Evolutionary conservation across 805 yeast genomes (phyloP), one percentile per base, ranked within the genome.

Genomic region (Vanderwaltozyma yarrowii): DNA sequence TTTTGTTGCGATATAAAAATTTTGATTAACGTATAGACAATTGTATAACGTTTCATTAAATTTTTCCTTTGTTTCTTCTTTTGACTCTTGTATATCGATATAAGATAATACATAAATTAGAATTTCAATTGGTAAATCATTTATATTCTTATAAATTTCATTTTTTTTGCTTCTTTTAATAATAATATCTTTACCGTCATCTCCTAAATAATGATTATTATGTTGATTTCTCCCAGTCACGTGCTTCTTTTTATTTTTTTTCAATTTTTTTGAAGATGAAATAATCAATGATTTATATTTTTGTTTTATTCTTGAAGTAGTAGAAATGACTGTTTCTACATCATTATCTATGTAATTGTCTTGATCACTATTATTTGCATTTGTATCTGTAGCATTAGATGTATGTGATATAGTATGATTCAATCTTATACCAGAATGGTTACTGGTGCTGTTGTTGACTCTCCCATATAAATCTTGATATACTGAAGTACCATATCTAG

Each of bases 1-100:
- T 45, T 75, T 73, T 2, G 79, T 70, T 6, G 74, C 60, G 25
- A 52, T 55, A 52, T 77, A 70, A 46, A 80, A 69, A 26, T 60
- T 50, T 40, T 64, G 71, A 52, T 69, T 67, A 7, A 78, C 76
- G 39, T 70, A 72, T 12, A 83, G 56, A 40, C 73, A 61, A 33
- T 53, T 53, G 0, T 74, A 62, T 21, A 69, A 52, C 43, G 74
- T 47, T 37, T 51, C 49, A 44, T 69, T 67, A 26, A 40, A 41
- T 25, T 44, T 44, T 25, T 6, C 9, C 9, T 7, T 21, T 21
- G 6, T 21, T 6, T 21, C 23, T 9, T 21, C 23, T 7, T 21
- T 9, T n/a, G 49, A 53, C 29, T 36, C 36, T 30, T 44, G 41
- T 11, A 14, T 18, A 5, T 36, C 32, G 13, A 47, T 32, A 37